Evolutionary conservation across 2,329 filamentous ascomycete species (phyloP).

Genomic region (Rachicladosporium sp.): DNA sequence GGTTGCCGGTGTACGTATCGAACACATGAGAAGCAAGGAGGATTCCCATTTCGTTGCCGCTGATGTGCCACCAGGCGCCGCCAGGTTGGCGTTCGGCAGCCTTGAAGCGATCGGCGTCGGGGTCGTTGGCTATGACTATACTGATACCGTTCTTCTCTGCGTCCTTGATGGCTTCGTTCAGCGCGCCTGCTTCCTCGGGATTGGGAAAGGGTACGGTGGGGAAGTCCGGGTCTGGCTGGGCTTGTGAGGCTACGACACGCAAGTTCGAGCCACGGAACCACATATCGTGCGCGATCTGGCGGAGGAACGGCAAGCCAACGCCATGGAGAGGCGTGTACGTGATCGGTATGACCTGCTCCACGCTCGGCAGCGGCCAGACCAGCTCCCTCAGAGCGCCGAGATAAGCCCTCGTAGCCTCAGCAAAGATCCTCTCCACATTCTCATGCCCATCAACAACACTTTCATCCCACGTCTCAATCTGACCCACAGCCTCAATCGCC

Average conservation of each 20-base stretch:
- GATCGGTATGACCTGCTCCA: constrained; percentile 24
- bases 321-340: constrained; percentile 48
- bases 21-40: constrained; percentile 47
- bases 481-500: constrained; percentile 43
- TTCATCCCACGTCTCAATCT: constrained; percentile 39
- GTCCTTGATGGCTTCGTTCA: constrained; percentile 45
- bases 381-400: constrained; percentile 29
- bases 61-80: constrained; percentile 47
- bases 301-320: constrained; percentile 39
- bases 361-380: constrained; percentile 13
- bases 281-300: constrained; percentile 26
- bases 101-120: constrained; percentile 53
- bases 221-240: constrained; percentile 50
- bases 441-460: constrained; percentile 29
- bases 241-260: constrained; percentile 38
- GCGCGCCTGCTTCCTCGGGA: constrained; percentile 50
- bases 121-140: constrained; percentile 51
- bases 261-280: constrained; percentile 22
- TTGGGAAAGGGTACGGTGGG: constrained; percentile 54
- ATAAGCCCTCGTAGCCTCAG: constrained; percentile 32
- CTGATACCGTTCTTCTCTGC: constrained; percentile 38
- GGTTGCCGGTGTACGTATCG: constrained; percentile 32
- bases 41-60: constrained; percentile 52
- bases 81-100: constrained; percentile 45
- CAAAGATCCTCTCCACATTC: constrained; percentile 30